Evolutionary conservation across 805 yeast genomes (phyloP).

Genomic region (Yarrowia deformans): DNA sequence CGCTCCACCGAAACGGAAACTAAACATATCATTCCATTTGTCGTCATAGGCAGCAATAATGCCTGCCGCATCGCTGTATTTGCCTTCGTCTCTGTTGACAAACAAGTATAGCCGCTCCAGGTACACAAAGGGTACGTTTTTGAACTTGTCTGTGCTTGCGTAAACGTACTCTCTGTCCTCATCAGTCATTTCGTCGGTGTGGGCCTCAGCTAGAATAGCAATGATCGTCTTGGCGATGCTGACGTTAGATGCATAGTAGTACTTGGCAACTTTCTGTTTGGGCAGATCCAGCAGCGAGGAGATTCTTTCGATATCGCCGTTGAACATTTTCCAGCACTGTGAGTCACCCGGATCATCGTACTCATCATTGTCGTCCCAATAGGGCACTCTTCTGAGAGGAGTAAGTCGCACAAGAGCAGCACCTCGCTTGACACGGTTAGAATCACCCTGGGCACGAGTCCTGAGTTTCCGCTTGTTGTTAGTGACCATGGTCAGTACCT

Average conservation of each 20-base stretch:
- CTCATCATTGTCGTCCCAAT: conserved; percentile 23
- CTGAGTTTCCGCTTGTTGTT: conserved; percentile 5
- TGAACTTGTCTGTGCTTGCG: conserved; percentile 1
- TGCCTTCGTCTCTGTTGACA: conserved; percentile 15
- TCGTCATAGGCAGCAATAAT: conserved; percentile 19
- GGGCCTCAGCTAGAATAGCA: conserved; percentile 1
- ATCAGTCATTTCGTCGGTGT: conserved; percentile 8
- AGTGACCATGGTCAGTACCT: conserved; percentile 7
- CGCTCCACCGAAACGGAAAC: conserved; percentile 3
- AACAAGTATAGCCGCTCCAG: conserved; percentile 14
- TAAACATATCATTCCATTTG: conserved; percentile 30
- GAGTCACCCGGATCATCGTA: conserved; percentile 30
- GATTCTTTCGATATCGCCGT: conserved; percentile 7
- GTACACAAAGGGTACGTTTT: conserved; percentile 17
- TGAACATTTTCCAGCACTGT: conserved; percentile 35
- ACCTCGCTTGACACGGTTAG: conserved; percentile 19
- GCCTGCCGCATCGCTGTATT: not conserved
- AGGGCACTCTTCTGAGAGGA: conserved; percentile 20
- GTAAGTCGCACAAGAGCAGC: conserved; percentile 31
- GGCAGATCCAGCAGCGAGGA: conserved; percentile 8
- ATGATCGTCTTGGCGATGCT: conserved; percentile 23
- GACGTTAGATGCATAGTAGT: conserved; percentile 29
- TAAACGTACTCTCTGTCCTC: conserved; percentile 19
- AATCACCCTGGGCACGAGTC: conserved; percentile 24
- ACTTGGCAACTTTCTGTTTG: conserved; percentile 26